phyloP scores from a whole-genome alignment of 352 stramenopile species.

The Globisporangium barbulae region DNA sequence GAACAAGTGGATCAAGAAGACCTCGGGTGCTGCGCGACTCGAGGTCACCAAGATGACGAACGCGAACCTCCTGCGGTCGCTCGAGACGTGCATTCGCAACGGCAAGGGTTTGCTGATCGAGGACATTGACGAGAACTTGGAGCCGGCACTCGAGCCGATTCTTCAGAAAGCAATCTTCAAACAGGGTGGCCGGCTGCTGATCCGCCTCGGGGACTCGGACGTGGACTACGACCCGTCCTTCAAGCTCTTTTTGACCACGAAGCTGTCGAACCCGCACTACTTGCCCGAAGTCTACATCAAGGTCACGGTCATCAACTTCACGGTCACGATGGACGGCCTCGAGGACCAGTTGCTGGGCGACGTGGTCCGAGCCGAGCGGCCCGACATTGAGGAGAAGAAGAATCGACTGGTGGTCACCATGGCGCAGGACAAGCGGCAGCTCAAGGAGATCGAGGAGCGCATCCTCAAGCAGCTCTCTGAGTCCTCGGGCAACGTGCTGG shows the following conservation, averaged over 20 bases:
- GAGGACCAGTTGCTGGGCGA: conserved; percentile 92
- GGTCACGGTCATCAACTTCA: conserved; percentile 96
- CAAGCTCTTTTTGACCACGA: conserved; percentile 92
- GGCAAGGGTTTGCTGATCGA: conserved; percentile 91
- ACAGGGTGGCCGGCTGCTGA: conserved; percentile 83
- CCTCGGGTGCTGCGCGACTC: conserved; percentile 43
- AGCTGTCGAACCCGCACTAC: conserved; percentile 93
- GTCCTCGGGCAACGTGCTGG: conserved; percentile 90
- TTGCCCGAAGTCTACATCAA: conserved; percentile 95
- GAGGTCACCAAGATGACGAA: conserved; percentile 91
- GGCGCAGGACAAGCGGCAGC: conserved; percentile 91
- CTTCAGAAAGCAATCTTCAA: conserved; percentile 93
- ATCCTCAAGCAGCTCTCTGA: conserved; percentile 92
- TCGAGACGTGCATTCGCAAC: conserved; percentile 92
- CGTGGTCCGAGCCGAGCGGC: conserved; percentile 89
- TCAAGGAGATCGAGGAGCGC: conserved; percentile 91
- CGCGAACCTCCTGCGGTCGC: conserved; percentile 81
- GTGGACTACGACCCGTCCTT: conserved; percentile 93
- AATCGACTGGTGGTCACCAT: conserved; percentile 92
- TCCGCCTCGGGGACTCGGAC: conserved; percentile 90
- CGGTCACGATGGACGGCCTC: conserved; percentile 92
- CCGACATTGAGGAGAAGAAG: conserved; percentile 94
- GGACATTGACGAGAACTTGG: conserved; percentile 90
- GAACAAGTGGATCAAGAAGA: conserved; percentile 95
- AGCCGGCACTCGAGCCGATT: conserved; percentile 91